Evolutionary conservation across 2,329 filamentous ascomycete genomes (phyloP), one percentile per base, ranked within the genome.

Genomic region (Neonectria faginata): DNA sequence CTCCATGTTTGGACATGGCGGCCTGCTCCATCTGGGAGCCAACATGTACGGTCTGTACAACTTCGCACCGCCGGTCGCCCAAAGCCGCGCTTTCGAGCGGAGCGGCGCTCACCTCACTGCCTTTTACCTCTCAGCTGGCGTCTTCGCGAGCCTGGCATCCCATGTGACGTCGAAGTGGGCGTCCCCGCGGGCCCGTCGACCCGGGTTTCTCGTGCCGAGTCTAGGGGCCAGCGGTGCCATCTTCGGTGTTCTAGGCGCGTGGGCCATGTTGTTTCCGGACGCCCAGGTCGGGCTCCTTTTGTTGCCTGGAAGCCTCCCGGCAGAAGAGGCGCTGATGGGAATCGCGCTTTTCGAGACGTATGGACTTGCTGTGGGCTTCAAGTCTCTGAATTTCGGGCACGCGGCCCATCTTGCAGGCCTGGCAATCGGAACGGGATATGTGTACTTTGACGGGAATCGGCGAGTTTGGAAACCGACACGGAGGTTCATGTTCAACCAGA

Each of bases 21-120:
- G 57, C 22, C 1, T 59, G 1, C 47, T 59, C 22, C 47, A 53
- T 44, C 25, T 59, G 36, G 57, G 31, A 20, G 45, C 47, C 2
- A 59, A 59, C 57, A 59, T 59, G 57, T 59, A 59, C n/a, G 47
- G 45, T 10, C 11, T 59, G 16, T 59, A 52, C 36, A 39, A 29
- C 12, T 59, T 59, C 18, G 57, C 16, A 11, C 57, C 57, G 5
- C 25, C 39, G 2, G 57, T 59, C 10, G 47, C 47, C 22, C 47
- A 36, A 4, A 59, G 57, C 25, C 22, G 11, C 12, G 25, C 36
- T 3, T 59, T 59, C 22, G 29, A 59, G 8, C 25, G 25, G 9
- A 44, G 36, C 33, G 41, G 25, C 20, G 14, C 54, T 27, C 54
- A 57, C 27, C 42, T 57, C 54, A 57, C 54, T 20, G 54, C 54